These are phyloP conservation scores for Sphaerobolus stellatus DNA, from an alignment of 1,284 basidiomycete species.

Conservation along the genomic window DNA sequence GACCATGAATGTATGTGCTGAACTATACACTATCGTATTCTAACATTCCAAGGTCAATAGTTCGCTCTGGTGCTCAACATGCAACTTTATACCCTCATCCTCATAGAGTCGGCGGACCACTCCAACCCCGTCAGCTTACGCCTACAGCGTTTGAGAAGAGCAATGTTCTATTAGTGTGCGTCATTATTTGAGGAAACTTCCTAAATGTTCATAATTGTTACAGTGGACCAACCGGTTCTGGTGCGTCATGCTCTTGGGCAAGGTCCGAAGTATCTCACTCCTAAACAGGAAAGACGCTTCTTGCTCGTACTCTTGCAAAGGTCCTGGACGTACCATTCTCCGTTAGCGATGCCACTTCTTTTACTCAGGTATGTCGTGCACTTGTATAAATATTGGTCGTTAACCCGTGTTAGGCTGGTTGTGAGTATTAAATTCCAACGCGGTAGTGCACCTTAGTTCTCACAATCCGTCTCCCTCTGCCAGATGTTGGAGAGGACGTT, in stretches of 20 bases:
- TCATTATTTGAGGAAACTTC: not conserved
- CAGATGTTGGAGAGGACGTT: constrained; percentile 94
- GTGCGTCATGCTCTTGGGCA: constrained; percentile 36
- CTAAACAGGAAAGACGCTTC: constrained; percentile 75
- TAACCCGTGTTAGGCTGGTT: constrained; percentile 81
- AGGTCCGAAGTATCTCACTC: constrained; percentile 7
- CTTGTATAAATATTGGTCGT: no score
- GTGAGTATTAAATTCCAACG: constrained; percentile 46
- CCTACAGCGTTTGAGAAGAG: constrained; percentile 82
- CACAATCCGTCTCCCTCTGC: constrained; percentile 11
- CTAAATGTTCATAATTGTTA: constrained; percentile 3
- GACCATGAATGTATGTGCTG: constrained; percentile 34
- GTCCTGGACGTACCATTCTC: constrained; percentile 92
- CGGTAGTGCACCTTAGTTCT: no score
- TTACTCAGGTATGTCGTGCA: constrained; percentile 61
- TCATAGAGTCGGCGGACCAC: constrained; percentile 37
- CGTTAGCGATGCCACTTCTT: constrained; percentile 80
- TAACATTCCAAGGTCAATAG: constrained; percentile 8
- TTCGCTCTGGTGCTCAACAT: constrained; percentile 39
- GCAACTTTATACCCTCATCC: constrained; percentile 59
- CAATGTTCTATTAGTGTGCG: constrained; percentile 55
- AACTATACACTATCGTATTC: constrained; percentile 14
- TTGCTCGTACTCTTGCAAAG: constrained; percentile 82
- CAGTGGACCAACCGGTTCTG: constrained; percentile 82
- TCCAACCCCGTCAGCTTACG: constrained; percentile 44